Evolutionary conservation across 331 rosid species (phyloP).

Genomic region (Telfairia occidentalis): DNA sequence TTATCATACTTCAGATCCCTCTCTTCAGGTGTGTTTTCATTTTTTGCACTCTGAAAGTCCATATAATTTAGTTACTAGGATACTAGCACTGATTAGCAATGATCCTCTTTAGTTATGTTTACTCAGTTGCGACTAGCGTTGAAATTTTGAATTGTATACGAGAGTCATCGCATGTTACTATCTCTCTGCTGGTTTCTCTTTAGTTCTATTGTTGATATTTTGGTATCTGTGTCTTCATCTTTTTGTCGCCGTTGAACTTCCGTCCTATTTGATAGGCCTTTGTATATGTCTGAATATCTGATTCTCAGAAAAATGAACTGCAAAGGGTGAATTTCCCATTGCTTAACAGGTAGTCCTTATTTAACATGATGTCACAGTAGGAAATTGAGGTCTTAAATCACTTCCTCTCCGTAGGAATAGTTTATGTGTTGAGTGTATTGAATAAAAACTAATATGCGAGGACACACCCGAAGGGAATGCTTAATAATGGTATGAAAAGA

Average conservation of each 20-base stretch:
- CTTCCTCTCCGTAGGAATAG: neutral
- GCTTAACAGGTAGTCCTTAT: neutral
- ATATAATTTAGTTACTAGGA: neutral
- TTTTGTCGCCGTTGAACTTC: neutral
- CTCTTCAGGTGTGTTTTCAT: constrained; percentile 60
- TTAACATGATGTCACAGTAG: neutral
- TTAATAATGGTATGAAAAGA: neutral
- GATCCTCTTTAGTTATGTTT: neutral
- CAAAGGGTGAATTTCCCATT: neutral
- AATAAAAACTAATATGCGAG: neutral
- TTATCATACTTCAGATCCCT: constrained; percentile 82
- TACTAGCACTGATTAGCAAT: neutral
- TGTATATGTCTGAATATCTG: neutral
- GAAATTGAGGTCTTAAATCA: neutral
- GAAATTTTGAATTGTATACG: neutral
- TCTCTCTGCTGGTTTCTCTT: neutral
- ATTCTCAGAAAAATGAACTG: neutral
- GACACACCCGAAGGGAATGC: neutral
- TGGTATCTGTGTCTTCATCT: neutral
- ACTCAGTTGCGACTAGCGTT: neutral
- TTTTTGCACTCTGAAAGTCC: neutral
- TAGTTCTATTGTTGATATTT: neutral
- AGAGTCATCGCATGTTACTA: neutral
- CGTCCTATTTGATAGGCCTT: neutral
- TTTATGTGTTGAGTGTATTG: neutral